A percentile compares a stretch with the other conserved stretches of the same genome.
Evolutionary conservation across 2,329 filamentous ascomycete genomes (phyloP).

Genomic region (Alternaria solani): DNA sequence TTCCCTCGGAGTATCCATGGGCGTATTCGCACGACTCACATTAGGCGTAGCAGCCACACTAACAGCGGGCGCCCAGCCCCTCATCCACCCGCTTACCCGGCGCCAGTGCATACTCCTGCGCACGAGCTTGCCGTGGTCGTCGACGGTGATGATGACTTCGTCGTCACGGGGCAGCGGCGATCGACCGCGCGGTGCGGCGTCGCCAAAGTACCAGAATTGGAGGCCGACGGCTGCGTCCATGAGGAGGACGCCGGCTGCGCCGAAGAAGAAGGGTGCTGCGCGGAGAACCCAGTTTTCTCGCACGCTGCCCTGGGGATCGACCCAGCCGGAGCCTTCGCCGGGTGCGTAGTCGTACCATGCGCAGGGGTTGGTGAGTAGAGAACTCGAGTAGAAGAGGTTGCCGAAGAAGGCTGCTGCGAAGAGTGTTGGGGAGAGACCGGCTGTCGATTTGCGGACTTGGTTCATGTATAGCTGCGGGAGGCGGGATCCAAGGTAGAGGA

Average conservation of each 20-base stretch:
- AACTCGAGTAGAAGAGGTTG: slow-evolving; percentile 72
- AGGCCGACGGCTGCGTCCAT: slow-evolving; percentile 69
- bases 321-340: slow-evolving; percentile 68
- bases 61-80: slow-evolving; percentile 68
- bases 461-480: slow-evolving; percentile 72
- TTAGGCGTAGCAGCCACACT: slow-evolving; percentile 50
- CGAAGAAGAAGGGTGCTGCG: slow-evolving; percentile 70
- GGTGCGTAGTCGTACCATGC: slow-evolving; percentile 65
- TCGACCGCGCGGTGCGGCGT: slow-evolving; percentile 40
- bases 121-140: slow-evolving; percentile 41
- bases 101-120: slow-evolving; percentile 61
- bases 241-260: slow-evolving; percentile 69
- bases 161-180: slow-evolving; percentile 43
- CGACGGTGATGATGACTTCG: slow-evolving; percentile 58
- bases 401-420: slow-evolving; percentile 73
- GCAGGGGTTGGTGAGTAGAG: slow-evolving; percentile 69
- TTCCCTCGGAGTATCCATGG: slow-evolving; percentile 31
- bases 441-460: slow-evolving; percentile 67
- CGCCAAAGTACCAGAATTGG: slow-evolving; percentile 69
- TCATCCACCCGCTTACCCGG: slow-evolving; percentile 70
- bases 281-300: slow-evolving; percentile 65
- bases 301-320: slow-evolving; percentile 62
- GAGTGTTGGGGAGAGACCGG: slow-evolving; percentile 68
- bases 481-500: slow-evolving; percentile 51
- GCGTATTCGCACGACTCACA: slow-evolving; percentile 39